phyloP scores from a whole-genome alignment of 2,329 filamentous ascomycete genomes.

The Alternaria arborescens region DNA sequence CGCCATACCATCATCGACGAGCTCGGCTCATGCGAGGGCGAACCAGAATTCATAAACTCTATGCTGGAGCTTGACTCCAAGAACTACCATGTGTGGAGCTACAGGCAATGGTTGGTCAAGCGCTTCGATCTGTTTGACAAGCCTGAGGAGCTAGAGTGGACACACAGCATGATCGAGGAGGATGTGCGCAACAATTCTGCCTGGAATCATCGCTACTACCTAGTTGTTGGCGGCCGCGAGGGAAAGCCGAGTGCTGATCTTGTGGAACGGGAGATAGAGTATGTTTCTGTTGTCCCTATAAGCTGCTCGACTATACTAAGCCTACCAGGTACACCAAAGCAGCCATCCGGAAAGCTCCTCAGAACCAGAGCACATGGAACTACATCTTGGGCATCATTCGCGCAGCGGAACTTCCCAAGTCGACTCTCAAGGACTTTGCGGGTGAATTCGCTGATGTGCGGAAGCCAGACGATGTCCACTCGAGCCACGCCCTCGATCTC shows the following conservation, averaged over 20 bases:
- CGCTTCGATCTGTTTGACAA: slow-evolving; percentile 63
- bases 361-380: slow-evolving; percentile 95
- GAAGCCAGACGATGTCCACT: slow-evolving; percentile 63
- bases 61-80: slow-evolving; percentile 91
- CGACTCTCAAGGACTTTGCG: slow-evolving; percentile 63
- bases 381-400: slow-evolving; percentile 81
- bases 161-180: slow-evolving; percentile 75
- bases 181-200: slow-evolving; percentile 97
- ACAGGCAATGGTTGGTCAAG: slow-evolving; percentile 80
- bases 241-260: slow-evolving; percentile 60
- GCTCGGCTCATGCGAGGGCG: slow-evolving; percentile 68
- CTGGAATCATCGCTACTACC: slow-evolving; percentile 95
- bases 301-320: slow-evolving; percentile 30
- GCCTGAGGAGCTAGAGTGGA: slow-evolving; percentile 72
- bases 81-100: slow-evolving; percentile 99
- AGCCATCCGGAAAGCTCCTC: slow-evolving; percentile 80
- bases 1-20: slow-evolving; percentile 65
- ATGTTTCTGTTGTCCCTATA: slow-evolving; percentile 41
- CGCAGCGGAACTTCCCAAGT: slow-evolving; percentile 65
- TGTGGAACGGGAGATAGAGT: slow-evolving; percentile 78
- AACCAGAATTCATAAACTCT: slow-evolving; percentile 76
- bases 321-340: slow-evolving; percentile 64
- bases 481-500: slow-evolving; percentile 72
- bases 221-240: slow-evolving; percentile 74
- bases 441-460: slow-evolving; percentile 62